Percentiles rank a stretch among this genome's conserved stretches.
Conservation (phyloP, 805 yeast genomes). For the Nakazawaea populi region DNA sequence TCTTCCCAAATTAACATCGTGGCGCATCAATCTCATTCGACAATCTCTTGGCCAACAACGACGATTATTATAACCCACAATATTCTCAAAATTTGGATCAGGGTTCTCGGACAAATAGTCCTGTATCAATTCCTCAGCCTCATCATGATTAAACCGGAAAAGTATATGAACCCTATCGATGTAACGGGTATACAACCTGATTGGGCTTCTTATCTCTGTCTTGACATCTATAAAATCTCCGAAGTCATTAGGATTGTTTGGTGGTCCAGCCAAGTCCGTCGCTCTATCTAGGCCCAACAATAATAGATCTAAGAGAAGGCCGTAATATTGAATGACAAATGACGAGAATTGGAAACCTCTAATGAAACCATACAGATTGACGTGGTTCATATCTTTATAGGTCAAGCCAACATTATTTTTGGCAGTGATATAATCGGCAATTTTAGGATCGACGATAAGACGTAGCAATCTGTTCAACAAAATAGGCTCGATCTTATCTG, state of each 20-base stretch:
- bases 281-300: conserved; percentile 87
- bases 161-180: conserved; percentile 76
- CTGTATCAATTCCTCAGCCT: conserved; percentile 67
- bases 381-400: conserved; percentile 93
- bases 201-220: conserved; percentile 66
- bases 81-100: conserved; percentile 86
- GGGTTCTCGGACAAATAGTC: conserved; percentile 81
- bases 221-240: conserved; percentile 57
- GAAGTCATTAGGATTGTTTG: conserved; percentile 68
- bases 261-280: conserved; percentile 75
- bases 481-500: conserved; percentile 87
- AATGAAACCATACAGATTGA: conserved; percentile 80
- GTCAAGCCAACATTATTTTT: conserved; percentile 78
- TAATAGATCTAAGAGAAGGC: conserved; percentile 74
- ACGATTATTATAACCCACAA: conserved; percentile 80
- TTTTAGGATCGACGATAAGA: conserved; percentile 77
- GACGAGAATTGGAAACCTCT: conserved; percentile 90
- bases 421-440: conserved; percentile 92
- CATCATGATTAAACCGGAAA: conserved; percentile 68
- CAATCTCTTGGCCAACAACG: conserved; percentile 94
- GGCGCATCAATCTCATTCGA: conserved; percentile 85
- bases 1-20: conserved; percentile 87
- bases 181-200: conserved; percentile 75
- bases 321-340: conserved; percentile 86
- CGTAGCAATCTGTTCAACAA: conserved; percentile 75